Conservation (phyloP, 345 rosid genomes). For the Capsella bursapastoris region DNA sequence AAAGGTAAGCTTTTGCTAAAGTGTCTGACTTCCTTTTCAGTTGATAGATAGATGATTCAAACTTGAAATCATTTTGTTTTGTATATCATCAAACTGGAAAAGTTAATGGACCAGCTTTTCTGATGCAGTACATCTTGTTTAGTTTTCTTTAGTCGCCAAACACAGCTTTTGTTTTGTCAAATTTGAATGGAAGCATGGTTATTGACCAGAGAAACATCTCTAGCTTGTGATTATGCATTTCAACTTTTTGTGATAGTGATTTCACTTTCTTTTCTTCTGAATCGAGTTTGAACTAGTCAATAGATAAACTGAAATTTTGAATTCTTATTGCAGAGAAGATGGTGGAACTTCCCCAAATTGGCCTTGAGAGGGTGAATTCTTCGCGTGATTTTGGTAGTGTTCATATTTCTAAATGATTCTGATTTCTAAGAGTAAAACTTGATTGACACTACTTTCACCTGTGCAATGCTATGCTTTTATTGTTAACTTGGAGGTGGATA, state of each 20-base stretch:
- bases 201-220: not conserved
- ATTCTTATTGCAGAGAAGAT: slow-evolving; percentile 16
- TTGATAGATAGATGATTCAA: slow-evolving; percentile 19
- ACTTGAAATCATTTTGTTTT: slow-evolving; percentile 29
- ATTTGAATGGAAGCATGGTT: not conserved
- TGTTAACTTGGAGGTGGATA: not conserved
- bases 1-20: slow-evolving; percentile 56
- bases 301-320: not conserved
- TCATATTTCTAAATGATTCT: not conserved
- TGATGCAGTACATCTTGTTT: not conserved
- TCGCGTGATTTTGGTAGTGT: slow-evolving; percentile 27
- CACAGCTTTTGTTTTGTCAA: not conserved
- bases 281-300: not conserved
- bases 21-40: slow-evolving; percentile 20
- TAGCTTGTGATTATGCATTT: slow-evolving; percentile 1
- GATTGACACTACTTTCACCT: not conserved
- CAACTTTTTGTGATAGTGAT: not conserved
- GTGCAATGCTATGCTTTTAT: not conserved
- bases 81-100: slow-evolving; percentile 15
- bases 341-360: slow-evolving; percentile 10
- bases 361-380: slow-evolving; percentile 20
- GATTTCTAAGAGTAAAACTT: not conserved
- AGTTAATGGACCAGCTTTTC: slow-evolving; percentile 20
- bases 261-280: not conserved
- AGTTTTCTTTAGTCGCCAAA: not conserved